Base-by-base conservation (phyloP, 148 eudicot genomes). In the Salicornia ramosissima region DNA sequence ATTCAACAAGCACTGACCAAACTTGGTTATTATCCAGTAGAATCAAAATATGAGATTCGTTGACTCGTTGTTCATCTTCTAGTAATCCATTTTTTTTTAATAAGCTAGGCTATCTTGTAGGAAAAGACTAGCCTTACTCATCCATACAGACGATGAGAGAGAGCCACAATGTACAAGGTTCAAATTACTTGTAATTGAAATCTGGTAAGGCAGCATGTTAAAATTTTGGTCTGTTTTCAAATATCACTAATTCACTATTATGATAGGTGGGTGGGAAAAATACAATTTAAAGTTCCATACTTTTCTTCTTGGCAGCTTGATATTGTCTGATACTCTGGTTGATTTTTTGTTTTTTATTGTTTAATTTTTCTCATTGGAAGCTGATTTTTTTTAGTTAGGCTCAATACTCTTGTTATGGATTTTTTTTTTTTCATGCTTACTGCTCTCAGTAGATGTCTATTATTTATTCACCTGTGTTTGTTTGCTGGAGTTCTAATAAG, bases 401-500 rank as follows among this genome's bases (percentile, higher is more conserved):
- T n/a, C n/a, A 21, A 25, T 22, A 25, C 67, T 36, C 40, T 10
- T 47, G 45, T 15, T 22, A 49, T 49, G n/a, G 52, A 16, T 64
- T 43, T 25, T 18, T 64, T 43, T 25, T 18, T 34, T 58, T 60
- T 28, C 30, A 24, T 60, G 63, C 64, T 62, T 53, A 31, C 15
- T 54, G 56, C 34, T 42, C 63, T 53, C 39, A 62, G 30, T 49
- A 53, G 9, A 18, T 49, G 29, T 65, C 0, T 34, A 21, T 46
- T 61, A 34, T 39, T 49, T n/a, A n/a, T n/a, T n/a, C n/a, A 15
- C 19, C 42, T 76, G 34, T 56, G 29, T 70, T 64, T 36, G 66
- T 54, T 64, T 67, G 49, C 59, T 51, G 24, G 6, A 39, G 36
- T 58, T 28, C 9, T 61, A 22, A 28, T 53, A 71, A 53, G 33